phyloP scores from a whole-genome alignment of 768 basidiomycete species.

The Suillus cothurnatus region DNA sequence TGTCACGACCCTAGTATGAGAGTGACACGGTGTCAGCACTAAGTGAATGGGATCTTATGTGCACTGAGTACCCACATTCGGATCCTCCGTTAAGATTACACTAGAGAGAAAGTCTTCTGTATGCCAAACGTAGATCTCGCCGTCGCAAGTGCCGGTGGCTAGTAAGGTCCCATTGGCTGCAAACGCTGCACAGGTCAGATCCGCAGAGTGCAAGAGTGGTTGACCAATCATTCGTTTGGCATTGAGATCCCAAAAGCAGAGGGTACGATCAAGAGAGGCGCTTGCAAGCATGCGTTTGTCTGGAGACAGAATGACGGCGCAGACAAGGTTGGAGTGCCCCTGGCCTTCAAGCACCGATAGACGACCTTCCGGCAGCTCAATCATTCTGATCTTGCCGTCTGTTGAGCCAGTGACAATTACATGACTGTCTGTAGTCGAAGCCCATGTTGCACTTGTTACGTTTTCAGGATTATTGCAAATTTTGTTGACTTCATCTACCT shows the following conservation, averaged over 20 bases:
- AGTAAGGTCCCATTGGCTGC: neutral
- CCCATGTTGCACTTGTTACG: neutral
- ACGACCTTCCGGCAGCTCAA: neutral
- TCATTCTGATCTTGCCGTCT: neutral
- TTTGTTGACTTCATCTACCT: neutral
- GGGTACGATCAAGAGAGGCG: conserved; percentile 13
- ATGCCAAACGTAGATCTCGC: neutral
- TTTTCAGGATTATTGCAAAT: conserved; percentile 1
- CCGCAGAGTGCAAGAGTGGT: conserved; percentile 7
- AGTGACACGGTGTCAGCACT: neutral
- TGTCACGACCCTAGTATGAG: neutral
- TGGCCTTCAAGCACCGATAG: neutral
- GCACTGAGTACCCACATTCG: neutral
- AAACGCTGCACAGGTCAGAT: neutral
- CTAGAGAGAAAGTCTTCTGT: neutral
- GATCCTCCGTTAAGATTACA: neutral
- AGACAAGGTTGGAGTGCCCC: neutral
- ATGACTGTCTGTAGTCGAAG: neutral
- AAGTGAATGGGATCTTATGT: neutral
- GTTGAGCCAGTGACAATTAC: neutral
- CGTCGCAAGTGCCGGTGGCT: neutral
- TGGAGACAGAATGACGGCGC: neutral
- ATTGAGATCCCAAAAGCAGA: conserved; percentile 13
- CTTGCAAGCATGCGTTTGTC: conserved; percentile 18
- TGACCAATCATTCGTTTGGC: conserved; percentile 9